phyloP scores from a whole-genome alignment of 139 green algal species.

The Haematococcus lacustris region DNA sequence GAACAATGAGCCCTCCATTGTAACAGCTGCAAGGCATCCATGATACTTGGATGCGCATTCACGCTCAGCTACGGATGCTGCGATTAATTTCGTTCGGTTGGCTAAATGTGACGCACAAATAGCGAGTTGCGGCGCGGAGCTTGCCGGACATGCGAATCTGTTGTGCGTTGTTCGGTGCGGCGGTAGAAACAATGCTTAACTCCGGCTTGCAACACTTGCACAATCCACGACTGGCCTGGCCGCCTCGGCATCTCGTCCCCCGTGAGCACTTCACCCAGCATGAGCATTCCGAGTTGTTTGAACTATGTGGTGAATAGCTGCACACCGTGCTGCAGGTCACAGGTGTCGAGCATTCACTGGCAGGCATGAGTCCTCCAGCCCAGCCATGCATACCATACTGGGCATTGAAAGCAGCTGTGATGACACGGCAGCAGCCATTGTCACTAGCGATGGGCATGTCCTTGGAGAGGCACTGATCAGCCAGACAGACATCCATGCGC shows the following conservation, averaged over 20 bases:
- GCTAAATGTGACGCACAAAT: too few relatives aligned
- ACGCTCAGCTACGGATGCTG: too few relatives aligned
- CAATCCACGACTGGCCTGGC: not conserved
- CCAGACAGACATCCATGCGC: conserved; percentile 85
- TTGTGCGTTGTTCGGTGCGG: conserved; percentile 93
- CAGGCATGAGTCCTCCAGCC: not conserved
- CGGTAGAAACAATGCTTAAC: conserved; percentile 77
- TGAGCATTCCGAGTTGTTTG: too few relatives aligned
- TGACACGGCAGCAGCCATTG: conserved; percentile 88
- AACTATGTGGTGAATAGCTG: conserved; percentile 53
- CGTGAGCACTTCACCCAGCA: not conserved
- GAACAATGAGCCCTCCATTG: too few relatives aligned
- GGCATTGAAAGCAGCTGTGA: conserved; percentile 96
- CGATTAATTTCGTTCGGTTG: too few relatives aligned
- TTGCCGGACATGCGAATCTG: conserved; percentile 19
- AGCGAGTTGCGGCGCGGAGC: too few relatives aligned
- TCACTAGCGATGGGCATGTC: conserved; percentile 62
- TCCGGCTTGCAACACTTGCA: conserved; percentile 43
- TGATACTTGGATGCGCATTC: too few relatives aligned
- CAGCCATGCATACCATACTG: conserved; percentile 42
- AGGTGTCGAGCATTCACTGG: not conserved
- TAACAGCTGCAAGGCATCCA: too few relatives aligned
- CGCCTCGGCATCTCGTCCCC: not conserved
- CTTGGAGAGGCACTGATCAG: conserved; percentile 70
- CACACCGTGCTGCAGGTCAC: not conserved